Conservation (phyloP, 2,329 filamentous ascomycete genomes). For the Penicillium sp. region DNA sequence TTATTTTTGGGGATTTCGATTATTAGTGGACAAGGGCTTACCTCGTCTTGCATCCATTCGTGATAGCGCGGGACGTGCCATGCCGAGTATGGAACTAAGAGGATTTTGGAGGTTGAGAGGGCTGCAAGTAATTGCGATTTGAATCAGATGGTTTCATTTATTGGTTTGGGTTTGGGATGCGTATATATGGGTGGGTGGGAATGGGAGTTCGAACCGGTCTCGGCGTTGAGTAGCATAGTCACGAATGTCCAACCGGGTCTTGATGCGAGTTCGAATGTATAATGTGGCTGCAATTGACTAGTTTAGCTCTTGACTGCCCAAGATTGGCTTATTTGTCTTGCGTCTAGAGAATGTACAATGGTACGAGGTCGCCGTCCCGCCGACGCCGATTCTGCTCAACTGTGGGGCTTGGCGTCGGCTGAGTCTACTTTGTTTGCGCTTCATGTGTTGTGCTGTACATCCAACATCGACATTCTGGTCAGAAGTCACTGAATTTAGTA, state of each 20-base stretch:
- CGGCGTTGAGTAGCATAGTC: constrained; percentile 35
- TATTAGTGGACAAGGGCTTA: constrained; percentile 18
- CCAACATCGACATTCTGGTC: not conserved
- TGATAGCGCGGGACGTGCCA: constrained; percentile 83
- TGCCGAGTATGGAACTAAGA: constrained; percentile 78
- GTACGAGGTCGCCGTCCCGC: constrained; percentile 1
- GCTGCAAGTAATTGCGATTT: constrained; percentile 46
- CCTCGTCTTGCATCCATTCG: constrained; percentile 84
- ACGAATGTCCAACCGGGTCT: not conserved
- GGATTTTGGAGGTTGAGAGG: constrained; percentile 59
- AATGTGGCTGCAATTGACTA: not conserved
- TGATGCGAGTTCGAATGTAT: not conserved
- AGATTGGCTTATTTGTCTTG: not conserved
- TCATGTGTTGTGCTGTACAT: not conserved
- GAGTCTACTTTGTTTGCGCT: not conserved
- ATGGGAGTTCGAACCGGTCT: constrained; percentile 27
- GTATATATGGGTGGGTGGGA: not conserved
- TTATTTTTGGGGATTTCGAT: no score
- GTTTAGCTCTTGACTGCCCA: no score
- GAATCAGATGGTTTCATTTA: not conserved
- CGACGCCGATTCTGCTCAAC: constrained; percentile 7
- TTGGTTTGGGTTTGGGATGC: not conserved
- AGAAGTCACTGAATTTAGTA: not conserved
- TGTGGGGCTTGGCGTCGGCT: constrained; percentile 16
- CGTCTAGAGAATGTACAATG: not conserved